Evolutionary conservation across 140 eudicot species (phyloP), one percentile per base, ranked within the genome.

Genomic region (Bidens hawaiensis): DNA sequence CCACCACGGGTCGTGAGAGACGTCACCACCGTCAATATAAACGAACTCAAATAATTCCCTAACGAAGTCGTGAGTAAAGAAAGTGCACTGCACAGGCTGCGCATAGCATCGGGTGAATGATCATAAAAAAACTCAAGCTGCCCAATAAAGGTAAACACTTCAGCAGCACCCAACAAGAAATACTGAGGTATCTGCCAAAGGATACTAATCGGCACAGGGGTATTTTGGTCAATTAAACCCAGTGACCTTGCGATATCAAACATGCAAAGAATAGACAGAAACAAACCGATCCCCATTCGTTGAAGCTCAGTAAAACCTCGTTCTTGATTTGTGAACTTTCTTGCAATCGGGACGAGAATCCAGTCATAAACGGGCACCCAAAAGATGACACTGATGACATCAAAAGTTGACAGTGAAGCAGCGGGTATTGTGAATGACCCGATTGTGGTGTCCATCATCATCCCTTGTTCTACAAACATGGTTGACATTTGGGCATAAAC

Each of bases 51-150:
- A 45, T 74, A 78, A 51, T 53, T 69, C 34, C 80, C 84, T 59
- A 74, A 40, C 0, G 84, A 48, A 2, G 50, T 62, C 0, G 81
- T 79, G 51, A 79, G 42, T 19, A 79, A 75, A 5, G 77, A 30
- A 12, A 79, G 65, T 3, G 84, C 84, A 13, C 77, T 74, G 47
- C 84, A 79, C 68, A 79, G 47, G 48, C 84, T 79, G 23, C 84
- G 74, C 81, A 74, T 79, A 34, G 84, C 81, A 18, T 79, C 84
- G 3, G 84, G 84, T 13, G 81, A 79, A 62, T 79, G 80, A 34
- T 75, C 73, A 7, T 74, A 79, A 18, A 78, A 79, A 61, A 79
- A 79, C 70, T 74, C 80, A 5, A 69, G 54, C 74, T 79, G 74
- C 43, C 84, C 80, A 4, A 74, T 67, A n/a, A n/a, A n/a, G n/a